A percentile compares a stretch with the other conserved stretches of the same genome.
Conservation (phyloP, 2,329 filamentous ascomycete genomes). For the Ophiostoma populinum region DNA sequence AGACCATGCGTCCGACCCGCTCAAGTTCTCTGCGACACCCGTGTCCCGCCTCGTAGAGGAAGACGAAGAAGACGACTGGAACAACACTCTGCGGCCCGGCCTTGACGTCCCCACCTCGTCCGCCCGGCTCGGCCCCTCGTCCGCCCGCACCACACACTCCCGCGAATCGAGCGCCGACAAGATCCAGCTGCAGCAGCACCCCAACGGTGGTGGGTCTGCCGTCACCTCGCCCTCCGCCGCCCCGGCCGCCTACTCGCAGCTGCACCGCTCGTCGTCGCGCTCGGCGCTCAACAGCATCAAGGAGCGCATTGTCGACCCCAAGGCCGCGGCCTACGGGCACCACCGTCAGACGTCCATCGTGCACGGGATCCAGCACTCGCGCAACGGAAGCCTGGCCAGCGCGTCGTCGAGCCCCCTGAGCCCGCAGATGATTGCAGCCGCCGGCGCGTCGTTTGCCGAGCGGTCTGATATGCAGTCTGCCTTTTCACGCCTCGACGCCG, state of each 20-base stretch:
- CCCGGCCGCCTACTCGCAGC: constrained; percentile 18
- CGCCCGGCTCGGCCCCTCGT: constrained; percentile 6
- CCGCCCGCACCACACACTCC: constrained; percentile 30
- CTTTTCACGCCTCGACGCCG: constrained; percentile 28
- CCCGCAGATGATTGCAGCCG: constrained; percentile 65
- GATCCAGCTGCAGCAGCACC: constrained; percentile 16
- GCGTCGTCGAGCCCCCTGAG: constrained; percentile 71
- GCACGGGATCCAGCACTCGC: constrained; percentile 81
- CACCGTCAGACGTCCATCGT: constrained; percentile 95
- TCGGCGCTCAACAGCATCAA: constrained; percentile 24
- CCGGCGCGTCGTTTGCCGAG: constrained; percentile 37
- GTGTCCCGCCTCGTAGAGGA: constrained; percentile 35
- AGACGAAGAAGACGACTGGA: constrained; percentile 35
- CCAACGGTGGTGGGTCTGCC: neutral
- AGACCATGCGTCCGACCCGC: constrained; percentile 34
- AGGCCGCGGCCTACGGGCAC: constrained; percentile 53
- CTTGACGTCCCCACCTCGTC: constrained; percentile 17
- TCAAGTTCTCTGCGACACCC: constrained; percentile 33
- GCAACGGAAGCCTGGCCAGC: constrained; percentile 76
- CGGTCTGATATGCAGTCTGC: constrained; percentile 30
- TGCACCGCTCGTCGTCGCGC: constrained; percentile 24
- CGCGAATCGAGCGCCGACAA: constrained; percentile 43
- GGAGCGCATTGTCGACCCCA: constrained; percentile 38
- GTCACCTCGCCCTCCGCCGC: constrained; percentile 13
- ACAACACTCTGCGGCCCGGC: constrained; percentile 31